phyloP scores from a whole-genome alignment of 148 eudicot species.

The Fagopyrum homotropicum region DNA sequence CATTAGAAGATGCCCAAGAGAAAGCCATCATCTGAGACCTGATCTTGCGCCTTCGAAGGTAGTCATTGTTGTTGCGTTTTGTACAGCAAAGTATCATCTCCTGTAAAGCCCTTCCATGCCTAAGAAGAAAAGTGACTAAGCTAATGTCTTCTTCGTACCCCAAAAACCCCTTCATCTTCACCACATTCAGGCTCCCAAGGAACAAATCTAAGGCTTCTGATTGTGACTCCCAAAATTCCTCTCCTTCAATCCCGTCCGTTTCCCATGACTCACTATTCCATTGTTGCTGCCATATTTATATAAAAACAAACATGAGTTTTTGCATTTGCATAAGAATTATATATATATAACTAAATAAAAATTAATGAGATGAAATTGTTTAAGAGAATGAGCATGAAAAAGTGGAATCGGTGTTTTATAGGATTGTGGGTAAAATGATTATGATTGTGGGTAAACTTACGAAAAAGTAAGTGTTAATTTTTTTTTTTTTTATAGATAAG shows the following conservation, averaged over 20 bases:
- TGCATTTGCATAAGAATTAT: not conserved
- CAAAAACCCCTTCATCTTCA: conserved; percentile 37
- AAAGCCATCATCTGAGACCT: conserved; percentile 48
- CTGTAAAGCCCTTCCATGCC: conserved; percentile 44
- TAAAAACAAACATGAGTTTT: not conserved
- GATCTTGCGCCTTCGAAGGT: conserved; percentile 32
- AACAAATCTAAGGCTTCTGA: conserved; percentile 27
- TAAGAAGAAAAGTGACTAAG: conserved; percentile 42
- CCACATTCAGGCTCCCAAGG: conserved; percentile 36
- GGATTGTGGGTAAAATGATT: too few relatives aligned
- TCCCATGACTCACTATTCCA: conserved; percentile 44
- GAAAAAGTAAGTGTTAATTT: too few relatives aligned
- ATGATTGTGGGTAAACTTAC: too few relatives aligned
- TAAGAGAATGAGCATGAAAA: too few relatives aligned
- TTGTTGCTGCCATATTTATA: conserved; percentile 16
- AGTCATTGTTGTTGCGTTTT: conserved; percentile 23
- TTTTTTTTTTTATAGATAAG: too few relatives aligned
- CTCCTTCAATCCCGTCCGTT: conserved; percentile 23
- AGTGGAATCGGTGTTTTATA: too few relatives aligned
- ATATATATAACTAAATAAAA: too few relatives aligned
- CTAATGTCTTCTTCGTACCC: conserved; percentile 34
- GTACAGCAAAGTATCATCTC: conserved; percentile 30
- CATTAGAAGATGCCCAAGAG: conserved; percentile 39
- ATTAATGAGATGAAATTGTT: too few relatives aligned
- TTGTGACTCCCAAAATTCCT: conserved; percentile 42